Evolutionary conservation across 768 basidiomycete species (phyloP).

Genomic region (Lenzites betulinus): DNA sequence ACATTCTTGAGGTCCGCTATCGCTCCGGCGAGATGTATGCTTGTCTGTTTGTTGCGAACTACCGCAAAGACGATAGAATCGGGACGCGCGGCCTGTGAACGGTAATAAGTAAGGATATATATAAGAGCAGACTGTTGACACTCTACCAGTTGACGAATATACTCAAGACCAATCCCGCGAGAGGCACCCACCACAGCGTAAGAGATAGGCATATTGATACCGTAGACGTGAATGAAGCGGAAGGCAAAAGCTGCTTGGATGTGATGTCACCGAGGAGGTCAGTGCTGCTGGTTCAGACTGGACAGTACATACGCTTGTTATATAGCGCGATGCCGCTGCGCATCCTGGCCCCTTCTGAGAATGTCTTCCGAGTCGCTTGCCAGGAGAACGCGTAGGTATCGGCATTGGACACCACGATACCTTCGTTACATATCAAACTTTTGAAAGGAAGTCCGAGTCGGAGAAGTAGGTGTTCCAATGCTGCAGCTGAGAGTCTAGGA

Average conservation of each 20-base stretch:
- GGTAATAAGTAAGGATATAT: background rate
- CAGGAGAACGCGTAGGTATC: too few relatives aligned
- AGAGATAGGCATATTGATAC: background rate
- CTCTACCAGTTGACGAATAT: background rate
- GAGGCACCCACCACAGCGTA: background rate
- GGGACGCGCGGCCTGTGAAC: background rate
- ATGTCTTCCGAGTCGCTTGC: too few relatives aligned
- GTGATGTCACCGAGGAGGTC: background rate
- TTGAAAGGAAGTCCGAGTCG: too few relatives aligned
- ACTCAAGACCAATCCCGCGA: background rate
- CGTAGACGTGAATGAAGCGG: background rate
- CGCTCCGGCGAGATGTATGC: background rate
- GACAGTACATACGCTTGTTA: background rate
- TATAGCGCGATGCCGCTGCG: too few relatives aligned
- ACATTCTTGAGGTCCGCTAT: slow-evolving; percentile 27
- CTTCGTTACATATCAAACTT: too few relatives aligned
- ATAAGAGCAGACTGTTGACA: too few relatives aligned
- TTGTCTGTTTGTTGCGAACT: background rate
- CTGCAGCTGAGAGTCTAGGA: too few relatives aligned
- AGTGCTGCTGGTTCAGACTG: background rate
- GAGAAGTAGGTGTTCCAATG: too few relatives aligned
- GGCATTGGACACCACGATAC: too few relatives aligned
- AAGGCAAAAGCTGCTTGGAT: background rate
- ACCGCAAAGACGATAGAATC: background rate
- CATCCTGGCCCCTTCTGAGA: too few relatives aligned